Evolutionary conservation across 805 yeast species (phyloP).

Genomic region (Saturnispora kantuleensis): DNA sequence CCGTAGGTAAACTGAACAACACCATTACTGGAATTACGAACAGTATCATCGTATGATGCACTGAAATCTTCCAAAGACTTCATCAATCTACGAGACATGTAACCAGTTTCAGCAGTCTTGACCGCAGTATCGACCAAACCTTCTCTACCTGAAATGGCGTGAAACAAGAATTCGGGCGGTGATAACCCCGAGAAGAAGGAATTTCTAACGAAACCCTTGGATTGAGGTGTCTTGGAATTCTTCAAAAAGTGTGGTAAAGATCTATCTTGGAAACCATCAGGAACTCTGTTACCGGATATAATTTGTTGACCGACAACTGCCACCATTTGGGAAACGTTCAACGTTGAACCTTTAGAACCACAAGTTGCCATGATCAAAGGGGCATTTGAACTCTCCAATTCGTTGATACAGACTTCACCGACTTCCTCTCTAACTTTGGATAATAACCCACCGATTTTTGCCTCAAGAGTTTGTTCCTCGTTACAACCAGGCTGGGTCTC

Average conservation of each 20-base stretch:
- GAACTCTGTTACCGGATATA: conserved; percentile 97
- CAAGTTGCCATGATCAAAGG: conserved; percentile 98
- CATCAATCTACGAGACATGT: conserved; percentile 97
- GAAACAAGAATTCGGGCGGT: conserved; percentile 88
- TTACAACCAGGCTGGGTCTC: conserved; percentile 99
- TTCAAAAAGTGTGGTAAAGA: conserved; percentile 95
- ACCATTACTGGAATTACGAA: conserved; percentile 90
- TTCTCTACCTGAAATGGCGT: conserved; percentile 99
- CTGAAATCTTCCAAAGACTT: conserved; percentile 91
- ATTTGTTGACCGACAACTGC: conserved; percentile 99
- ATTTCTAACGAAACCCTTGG: conserved; percentile 95
- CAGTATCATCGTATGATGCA: conserved; percentile 86
- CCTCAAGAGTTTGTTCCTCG: conserved; percentile 96
- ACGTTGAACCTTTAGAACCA: conserved; percentile 97
- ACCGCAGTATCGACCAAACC: conserved; percentile 99
- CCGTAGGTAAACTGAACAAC: conserved; percentile 97
- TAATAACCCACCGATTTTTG: conserved; percentile 90
- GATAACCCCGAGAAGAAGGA: conserved; percentile 89
- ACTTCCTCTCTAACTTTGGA: conserved; percentile 98
- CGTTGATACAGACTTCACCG: conserved; percentile 94
- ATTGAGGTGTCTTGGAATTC: conserved; percentile 93
- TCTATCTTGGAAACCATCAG: conserved; percentile 99
- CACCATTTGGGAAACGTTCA: conserved; percentile 99
- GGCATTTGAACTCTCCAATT: conserved; percentile 82
- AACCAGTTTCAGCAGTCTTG: conserved; percentile 79